These are phyloP conservation scores for Radiomyces spectabilis DNA, from an alignment of 192 early-diverging fungal species.

Conservation along the genomic window DNA sequence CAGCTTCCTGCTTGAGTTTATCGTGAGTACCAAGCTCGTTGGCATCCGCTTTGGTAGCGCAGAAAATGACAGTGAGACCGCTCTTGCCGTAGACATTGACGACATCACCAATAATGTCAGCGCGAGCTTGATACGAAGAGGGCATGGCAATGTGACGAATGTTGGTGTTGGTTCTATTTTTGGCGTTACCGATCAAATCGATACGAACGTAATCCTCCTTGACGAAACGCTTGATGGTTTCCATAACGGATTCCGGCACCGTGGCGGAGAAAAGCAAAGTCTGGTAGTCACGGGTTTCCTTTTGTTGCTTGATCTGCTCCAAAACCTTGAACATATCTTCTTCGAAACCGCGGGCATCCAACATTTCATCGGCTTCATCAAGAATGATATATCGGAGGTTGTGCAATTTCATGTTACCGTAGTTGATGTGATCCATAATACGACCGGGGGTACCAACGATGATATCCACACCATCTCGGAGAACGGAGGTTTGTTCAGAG, in stretches of 20 bases:
- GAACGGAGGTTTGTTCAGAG: conserved; percentile 72
- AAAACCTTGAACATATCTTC: conserved; percentile 79
- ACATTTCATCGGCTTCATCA: conserved; percentile 84
- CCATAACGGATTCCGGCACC: conserved; percentile 70
- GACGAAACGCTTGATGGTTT: conserved; percentile 57
- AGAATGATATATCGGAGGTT: conserved; percentile 56
- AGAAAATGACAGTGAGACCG: conserved; percentile 88
- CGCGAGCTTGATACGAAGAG: conserved; percentile 82
- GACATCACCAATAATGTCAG: conserved; percentile 90
- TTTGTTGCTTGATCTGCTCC: conserved; percentile 69
- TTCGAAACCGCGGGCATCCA: conserved; percentile 74
- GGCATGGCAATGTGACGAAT: conserved; percentile 82
- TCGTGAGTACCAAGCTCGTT: conserved; percentile 74
- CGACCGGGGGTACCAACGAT: conserved; percentile 81
- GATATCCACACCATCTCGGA: conserved; percentile 68
- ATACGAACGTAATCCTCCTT: conserved; percentile 57
- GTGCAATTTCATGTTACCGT: conserved; percentile 66
- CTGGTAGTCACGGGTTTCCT: conserved; percentile 50
- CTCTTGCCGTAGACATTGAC: conserved; percentile 82
- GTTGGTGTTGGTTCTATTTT: conserved; percentile 84
- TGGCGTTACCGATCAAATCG: conserved; percentile 78
- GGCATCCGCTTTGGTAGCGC: conserved; percentile 88
- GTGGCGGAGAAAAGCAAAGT: conserved; percentile 85
- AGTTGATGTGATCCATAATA: conserved; percentile 76
- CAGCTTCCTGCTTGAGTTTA: conserved; percentile 68